Evolutionary conservation across 345 rosid species (phyloP).

Genomic region (Cardamine resedifolia): DNA sequence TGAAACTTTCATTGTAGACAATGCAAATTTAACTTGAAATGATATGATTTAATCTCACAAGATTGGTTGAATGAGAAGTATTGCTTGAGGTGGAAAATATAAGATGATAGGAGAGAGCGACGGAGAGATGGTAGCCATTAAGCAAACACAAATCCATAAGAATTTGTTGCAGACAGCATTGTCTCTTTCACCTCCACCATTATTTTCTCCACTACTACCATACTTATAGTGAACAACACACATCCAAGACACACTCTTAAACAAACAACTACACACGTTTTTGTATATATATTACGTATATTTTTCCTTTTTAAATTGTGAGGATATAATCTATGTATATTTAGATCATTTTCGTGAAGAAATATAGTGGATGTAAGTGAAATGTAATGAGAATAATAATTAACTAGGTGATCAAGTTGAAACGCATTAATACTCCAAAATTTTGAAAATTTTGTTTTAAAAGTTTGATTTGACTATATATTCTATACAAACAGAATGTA

Average conservation of each 20-base stretch:
- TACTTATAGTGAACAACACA: conserved; percentile 7
- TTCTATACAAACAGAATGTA: background rate
- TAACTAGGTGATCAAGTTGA: background rate
- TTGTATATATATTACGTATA: background rate
- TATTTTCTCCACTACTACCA: conserved; percentile 31
- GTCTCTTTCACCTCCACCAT: conserved; percentile 32
- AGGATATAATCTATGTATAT: background rate
- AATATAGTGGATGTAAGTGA: background rate
- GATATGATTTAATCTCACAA: background rate
- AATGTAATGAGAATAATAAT: background rate
- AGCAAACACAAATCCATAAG: conserved; percentile 26
- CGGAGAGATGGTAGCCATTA: conserved; percentile 24
- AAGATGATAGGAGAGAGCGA: conserved; percentile 6
- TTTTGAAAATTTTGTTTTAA: too few relatives aligned
- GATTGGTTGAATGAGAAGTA: background rate
- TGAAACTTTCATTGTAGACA: background rate
- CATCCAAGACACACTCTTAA: conserved; percentile 6
- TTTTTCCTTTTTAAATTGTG: background rate
- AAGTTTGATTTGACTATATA: background rate
- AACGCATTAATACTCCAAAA: background rate
- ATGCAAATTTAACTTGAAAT: background rate
- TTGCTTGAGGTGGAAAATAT: conserved; percentile 1
- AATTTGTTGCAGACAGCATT: conserved; percentile 18
- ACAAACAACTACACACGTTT: background rate
- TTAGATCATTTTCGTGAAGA: background rate